Evolutionary conservation across 192 early-diverging fungal species (phyloP).

Genomic region (Podila clonocystis): DNA sequence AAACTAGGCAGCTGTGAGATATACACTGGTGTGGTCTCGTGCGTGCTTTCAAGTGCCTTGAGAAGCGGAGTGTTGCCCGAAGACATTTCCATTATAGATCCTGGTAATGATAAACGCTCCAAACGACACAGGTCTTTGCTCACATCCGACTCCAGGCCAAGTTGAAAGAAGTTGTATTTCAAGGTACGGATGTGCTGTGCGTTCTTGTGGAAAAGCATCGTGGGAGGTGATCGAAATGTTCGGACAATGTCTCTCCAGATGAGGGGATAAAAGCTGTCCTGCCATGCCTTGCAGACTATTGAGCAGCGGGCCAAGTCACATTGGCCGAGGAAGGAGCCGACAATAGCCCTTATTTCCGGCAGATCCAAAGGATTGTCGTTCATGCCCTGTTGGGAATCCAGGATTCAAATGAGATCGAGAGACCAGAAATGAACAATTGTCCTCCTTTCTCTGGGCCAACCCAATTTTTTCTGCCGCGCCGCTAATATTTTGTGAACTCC

Average conservation of each 20-base stretch:
- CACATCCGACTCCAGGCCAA: background rate
- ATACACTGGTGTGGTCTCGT: background rate
- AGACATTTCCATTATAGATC: background rate
- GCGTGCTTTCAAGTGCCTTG: background rate
- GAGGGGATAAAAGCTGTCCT: slow-evolving; percentile 9
- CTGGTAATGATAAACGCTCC: background rate
- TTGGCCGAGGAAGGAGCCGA: slow-evolving; percentile 17
- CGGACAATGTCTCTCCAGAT: slow-evolving; percentile 19
- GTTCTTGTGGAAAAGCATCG: background rate
- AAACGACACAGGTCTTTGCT: background rate
- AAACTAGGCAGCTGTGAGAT: background rate
- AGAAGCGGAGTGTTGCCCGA: background rate
- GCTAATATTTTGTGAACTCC: too few species aligned
- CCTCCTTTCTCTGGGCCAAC: too few species aligned
- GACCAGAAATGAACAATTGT: too few species aligned
- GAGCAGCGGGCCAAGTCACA: slow-evolving; percentile 5
- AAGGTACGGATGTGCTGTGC: background rate
- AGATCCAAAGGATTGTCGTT: slow-evolving; percentile 16
- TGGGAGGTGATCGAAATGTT: background rate
- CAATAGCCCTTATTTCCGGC: slow-evolving; percentile 12
- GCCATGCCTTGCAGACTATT: slow-evolving; percentile 18
- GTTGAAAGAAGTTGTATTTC: background rate
- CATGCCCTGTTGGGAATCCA: background rate
- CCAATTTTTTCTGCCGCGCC: too few species aligned
- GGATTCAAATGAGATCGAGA: too few species aligned